Conservation (phyloP, 225 moss, liverwort and hornwort genomes). For the Physcomitrium patens region DNA sequence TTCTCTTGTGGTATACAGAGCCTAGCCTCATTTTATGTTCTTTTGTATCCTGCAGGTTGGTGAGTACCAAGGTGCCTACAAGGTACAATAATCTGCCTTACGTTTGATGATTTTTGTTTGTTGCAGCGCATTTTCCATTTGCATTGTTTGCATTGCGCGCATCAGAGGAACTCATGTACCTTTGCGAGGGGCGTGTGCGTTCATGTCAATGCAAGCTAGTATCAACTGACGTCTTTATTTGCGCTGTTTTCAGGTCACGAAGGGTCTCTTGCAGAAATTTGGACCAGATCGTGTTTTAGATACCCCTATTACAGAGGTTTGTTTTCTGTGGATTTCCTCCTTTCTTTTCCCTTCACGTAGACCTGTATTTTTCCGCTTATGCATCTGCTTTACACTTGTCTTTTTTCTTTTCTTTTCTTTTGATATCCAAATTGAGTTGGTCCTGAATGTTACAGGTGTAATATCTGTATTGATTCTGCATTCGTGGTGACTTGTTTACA, state of each 20-base stretch:
- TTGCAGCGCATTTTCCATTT: neutral
- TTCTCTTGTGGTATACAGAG: neutral
- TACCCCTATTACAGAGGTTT: conserved; percentile 73
- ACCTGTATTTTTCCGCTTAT: neutral
- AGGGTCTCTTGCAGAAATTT: conserved; percentile 72
- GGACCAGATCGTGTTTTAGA: conserved; percentile 72
- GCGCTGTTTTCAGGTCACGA: conserved; percentile 58
- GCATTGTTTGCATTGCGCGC: neutral
- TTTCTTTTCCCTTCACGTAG: no score
- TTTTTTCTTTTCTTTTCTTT: neutral
- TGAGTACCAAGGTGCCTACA: conserved; percentile 72
- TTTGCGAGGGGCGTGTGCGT: neutral
- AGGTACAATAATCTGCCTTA: conserved; percentile 30
- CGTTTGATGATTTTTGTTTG: neutral
- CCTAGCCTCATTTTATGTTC: conserved; percentile 6
- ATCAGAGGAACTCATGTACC: neutral
- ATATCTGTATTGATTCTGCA: conserved; percentile 20
- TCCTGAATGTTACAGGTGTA: neutral
- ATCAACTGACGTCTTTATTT: conserved; percentile 22
- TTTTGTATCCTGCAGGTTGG: conserved; percentile 50
- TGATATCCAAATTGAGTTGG: neutral
- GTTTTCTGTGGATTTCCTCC: neutral
- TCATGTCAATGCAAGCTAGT: neutral
- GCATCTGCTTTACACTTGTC: neutral
- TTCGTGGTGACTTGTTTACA: conserved; percentile 35